Evolutionary conservation across 768 basidiomycete species (phyloP).

Genomic region (Termitomyces sp.): DNA sequence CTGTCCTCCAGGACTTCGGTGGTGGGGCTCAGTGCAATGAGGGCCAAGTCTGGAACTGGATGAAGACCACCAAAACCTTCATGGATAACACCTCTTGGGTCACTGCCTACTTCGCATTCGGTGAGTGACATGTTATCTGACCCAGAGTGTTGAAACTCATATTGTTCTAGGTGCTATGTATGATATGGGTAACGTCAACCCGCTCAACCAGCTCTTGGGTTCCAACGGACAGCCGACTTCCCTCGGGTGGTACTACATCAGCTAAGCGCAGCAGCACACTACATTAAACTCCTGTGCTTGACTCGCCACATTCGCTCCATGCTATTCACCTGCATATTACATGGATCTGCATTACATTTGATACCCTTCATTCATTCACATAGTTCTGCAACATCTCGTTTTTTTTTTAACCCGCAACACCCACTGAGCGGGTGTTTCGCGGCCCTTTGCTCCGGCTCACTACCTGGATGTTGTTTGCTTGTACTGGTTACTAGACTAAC

Average conservation of each 20-base stretch:
- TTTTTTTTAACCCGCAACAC: constrained; percentile 13
- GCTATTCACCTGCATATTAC: constrained; percentile 6
- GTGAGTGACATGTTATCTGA: constrained; percentile 28
- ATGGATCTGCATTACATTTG: constrained; percentile 9
- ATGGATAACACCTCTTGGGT: constrained; percentile 41
- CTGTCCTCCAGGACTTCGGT: constrained; percentile 43
- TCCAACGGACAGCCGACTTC: constrained; percentile 38
- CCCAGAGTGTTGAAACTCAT: neutral
- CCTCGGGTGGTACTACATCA: constrained; percentile 49
- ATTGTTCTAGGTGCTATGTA: constrained; percentile 43
- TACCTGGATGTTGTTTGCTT: constrained; percentile 10
- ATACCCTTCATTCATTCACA: constrained; percentile 13
- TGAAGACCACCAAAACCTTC: constrained; percentile 34
- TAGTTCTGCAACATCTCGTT: neutral
- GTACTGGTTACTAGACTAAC: constrained; percentile 15
- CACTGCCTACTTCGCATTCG: constrained; percentile 49
- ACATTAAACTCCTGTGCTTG: neutral
- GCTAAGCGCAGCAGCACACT: constrained; percentile 13
- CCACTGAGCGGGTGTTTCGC: constrained; percentile 13
- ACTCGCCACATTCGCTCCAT: neutral
- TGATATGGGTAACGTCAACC: constrained; percentile 51
- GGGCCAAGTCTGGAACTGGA: constrained; percentile 42
- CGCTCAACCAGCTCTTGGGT: constrained; percentile 45
- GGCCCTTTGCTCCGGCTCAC: constrained; percentile 11
- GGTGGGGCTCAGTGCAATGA: constrained; percentile 34